Conservation (phyloP, 1,139 yeast species). For the Geotrichum armillariae region DNA sequence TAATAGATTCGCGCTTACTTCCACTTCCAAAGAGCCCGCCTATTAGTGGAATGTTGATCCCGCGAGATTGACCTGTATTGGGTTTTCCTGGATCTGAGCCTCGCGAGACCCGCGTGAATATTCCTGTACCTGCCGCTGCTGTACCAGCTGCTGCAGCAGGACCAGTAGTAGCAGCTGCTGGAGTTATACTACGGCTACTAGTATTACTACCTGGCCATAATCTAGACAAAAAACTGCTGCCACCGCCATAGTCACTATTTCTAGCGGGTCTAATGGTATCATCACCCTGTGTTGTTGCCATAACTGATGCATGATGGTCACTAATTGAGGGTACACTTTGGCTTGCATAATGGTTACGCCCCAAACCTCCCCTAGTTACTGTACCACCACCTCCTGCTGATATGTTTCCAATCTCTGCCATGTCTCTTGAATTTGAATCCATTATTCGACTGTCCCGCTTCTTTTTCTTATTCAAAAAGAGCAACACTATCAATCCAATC, state of each 20-base stretch:
- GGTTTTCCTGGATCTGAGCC: constrained; percentile 18
- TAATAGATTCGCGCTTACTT: neutral
- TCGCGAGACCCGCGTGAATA: neutral
- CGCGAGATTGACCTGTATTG: constrained; percentile 4
- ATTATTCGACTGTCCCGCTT: too few relatives aligned
- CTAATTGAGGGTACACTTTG: constrained; percentile 17
- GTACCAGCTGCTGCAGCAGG: neutral
- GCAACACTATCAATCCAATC: constrained; percentile 28
- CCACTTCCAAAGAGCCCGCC: neutral
- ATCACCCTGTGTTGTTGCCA: constrained; percentile 9
- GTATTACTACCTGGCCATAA: constrained; percentile 1
- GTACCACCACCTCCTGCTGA: constrained; percentile 2
- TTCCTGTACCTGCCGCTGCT: neutral
- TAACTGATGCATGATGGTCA: constrained; percentile 18
- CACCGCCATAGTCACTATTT: neutral
- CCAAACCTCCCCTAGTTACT: neutral
- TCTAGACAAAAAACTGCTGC: neutral
- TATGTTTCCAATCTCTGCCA: neutral
- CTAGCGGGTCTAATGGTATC: neutral
- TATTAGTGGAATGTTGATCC: neutral
- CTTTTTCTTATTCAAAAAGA: constrained; percentile 23
- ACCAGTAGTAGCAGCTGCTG: neutral
- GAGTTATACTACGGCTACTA: neutral
- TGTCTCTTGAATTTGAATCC: neutral
- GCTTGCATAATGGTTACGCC: neutral